Evolutionary conservation across 2,329 filamentous ascomycete genomes (phyloP).

Genomic region (Phaeosphaeria sp.): DNA sequence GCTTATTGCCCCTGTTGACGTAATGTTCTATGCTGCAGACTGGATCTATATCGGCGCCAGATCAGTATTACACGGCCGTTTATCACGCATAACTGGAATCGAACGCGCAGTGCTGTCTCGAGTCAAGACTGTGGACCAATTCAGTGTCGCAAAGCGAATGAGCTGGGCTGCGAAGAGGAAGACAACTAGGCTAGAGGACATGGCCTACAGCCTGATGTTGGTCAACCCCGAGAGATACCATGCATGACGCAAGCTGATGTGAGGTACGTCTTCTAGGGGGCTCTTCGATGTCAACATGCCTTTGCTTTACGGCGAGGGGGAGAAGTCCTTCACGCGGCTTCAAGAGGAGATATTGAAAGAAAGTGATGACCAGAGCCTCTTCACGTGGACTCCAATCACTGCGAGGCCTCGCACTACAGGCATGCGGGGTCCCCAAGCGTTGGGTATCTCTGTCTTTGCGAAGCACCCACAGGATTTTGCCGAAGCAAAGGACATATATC

Average conservation of each 20-base stretch:
- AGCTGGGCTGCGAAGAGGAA: conserved; percentile 8
- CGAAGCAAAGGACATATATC: background rate
- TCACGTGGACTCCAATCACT: conserved; percentile 11
- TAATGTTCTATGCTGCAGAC: conserved; percentile 13
- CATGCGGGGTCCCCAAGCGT: background rate
- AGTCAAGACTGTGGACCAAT: background rate
- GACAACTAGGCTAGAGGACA: conserved; percentile 28
- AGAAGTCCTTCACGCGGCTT: conserved; percentile 27
- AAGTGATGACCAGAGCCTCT: conserved; percentile 17
- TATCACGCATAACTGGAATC: background rate
- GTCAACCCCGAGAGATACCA: background rate
- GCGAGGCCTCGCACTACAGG: background rate
- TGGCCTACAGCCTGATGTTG: conserved; percentile 32
- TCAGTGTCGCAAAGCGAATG: conserved; percentile 4
- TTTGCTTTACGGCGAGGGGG: conserved; percentile 38
- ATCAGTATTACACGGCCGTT: background rate
- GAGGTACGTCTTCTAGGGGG: background rate
- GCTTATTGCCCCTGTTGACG: conserved; percentile 9
- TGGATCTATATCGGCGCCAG: conserved; percentile 16
- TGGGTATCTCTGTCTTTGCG: conserved; percentile 5
- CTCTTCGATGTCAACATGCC: conserved; percentile 29
- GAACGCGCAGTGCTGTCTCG: background rate
- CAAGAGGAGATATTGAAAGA: conserved; percentile 27
- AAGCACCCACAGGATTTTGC: conserved; percentile 1
- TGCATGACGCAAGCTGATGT: background rate